Evolutionary conservation across 192 early-diverging fungal genomes (phyloP).

Genomic region (Coemansia sp.): DNA sequence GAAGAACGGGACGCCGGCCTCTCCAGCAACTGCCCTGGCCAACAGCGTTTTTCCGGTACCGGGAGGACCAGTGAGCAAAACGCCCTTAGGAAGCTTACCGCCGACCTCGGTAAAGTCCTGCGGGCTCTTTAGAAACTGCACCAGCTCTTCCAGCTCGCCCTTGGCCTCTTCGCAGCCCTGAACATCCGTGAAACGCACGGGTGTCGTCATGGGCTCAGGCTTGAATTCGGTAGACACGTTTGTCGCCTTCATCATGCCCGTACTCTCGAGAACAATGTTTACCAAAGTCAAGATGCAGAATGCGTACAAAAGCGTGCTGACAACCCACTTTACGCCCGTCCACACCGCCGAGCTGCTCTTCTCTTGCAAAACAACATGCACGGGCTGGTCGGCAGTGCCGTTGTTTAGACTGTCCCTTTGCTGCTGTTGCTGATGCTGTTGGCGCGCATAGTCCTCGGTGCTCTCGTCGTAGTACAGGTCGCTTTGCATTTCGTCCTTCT

Average conservation of each 20-base stretch:
- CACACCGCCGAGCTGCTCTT: conserved; percentile 34
- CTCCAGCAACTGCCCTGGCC: conserved; percentile 95
- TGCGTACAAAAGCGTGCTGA: conserved; percentile 52
- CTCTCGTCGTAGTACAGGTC: conserved; percentile 30
- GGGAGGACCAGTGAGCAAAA: conserved; percentile 84
- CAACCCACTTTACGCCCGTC: conserved; percentile 39
- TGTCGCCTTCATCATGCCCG: conserved; percentile 65
- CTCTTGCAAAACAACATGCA: conserved; percentile 46
- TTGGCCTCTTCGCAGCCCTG: conserved; percentile 99
- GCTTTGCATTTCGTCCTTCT: conserved; percentile 7
- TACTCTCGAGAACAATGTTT: conserved; percentile 70
- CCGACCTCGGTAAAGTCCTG: conserved; percentile 89
- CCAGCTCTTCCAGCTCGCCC: conserved; percentile 94
- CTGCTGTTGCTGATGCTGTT: conserved; percentile 10
- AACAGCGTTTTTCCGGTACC: conserved; percentile 98
- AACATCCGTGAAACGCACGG: conserved; percentile 88
- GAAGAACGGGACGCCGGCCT: conserved; percentile 98
- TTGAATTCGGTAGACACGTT: conserved; percentile 26
- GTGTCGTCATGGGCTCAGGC: conserved; percentile 40
- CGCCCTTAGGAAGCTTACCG: conserved; percentile 94
- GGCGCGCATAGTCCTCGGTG: conserved; percentile 5
- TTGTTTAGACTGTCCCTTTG: background rate
- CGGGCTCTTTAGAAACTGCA: conserved; percentile 93
- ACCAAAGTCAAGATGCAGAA: conserved; percentile 73
- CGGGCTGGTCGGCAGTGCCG: conserved; percentile 29